Base-by-base conservation (phyloP, 2,329 filamentous ascomycete genomes). In the Phaeomoniella chlamydospora region DNA sequence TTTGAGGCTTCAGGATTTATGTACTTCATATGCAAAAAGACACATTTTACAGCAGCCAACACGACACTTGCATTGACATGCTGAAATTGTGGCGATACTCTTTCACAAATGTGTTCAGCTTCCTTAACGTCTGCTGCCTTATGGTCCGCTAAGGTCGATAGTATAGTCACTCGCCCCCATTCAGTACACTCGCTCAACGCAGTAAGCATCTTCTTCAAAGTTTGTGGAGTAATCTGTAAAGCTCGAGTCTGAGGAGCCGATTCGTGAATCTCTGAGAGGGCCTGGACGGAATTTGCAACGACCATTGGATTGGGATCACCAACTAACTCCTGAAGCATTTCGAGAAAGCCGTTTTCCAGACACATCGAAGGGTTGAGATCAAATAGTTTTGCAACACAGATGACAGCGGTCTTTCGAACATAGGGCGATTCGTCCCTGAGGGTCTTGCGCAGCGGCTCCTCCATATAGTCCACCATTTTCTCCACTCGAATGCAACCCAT, bases 401-500 rank as follows among this genome's bases (percentile, higher is more conserved):
- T 90, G 29, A 88, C 90, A 31, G 90, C 90, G 2, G 90, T 98
- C 65, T 98, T 98, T 49, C 90, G 82, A 41, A 98, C 90, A 58
- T 98, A 98, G 1, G 90, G 90, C 34, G 88, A 96, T 61, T 98
- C 90, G 62, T 98, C 90, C 58, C 86, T 77, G 46, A 98, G 67
- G 10, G 90, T 98, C 65, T 98, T 98, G 49, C 90, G 75, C 43
- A 98, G 62, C 11, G 90, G 90, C 53, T 98, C 90, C 58, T 96
- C 90, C 88, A 98, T 96, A 58, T 98, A 98, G 56, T 98, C 90
- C 45, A 96, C 85, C 85, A 98, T 98, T 62, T 98, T 98, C 49
- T 96, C 90, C 38, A 98, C 90, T 38, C 90, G 71, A 50, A 98
- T 96, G 54, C 90, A 96, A 29, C 90, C 90, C 90, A 98, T 98